Evolutionary conservation across 495 filamentous ascomycete genomes (phyloP).

Genomic region (Chaetomium tenue): DNA sequence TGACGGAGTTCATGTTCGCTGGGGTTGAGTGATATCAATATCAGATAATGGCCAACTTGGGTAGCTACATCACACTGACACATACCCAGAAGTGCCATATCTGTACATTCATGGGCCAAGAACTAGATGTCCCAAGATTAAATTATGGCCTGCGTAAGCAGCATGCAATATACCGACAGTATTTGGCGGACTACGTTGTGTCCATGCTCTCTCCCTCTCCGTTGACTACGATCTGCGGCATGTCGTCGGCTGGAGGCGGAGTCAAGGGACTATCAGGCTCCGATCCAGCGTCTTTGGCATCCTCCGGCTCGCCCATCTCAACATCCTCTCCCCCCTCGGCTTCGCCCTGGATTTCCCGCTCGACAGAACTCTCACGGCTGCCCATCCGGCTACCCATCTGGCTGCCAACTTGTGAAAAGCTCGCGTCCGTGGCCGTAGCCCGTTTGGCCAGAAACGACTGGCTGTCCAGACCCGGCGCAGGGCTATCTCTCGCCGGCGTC

Average conservation of each 20-base stretch:
- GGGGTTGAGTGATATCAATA: no score
- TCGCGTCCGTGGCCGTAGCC: slow-evolving; percentile 47
- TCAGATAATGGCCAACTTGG: no score
- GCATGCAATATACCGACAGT: background rate
- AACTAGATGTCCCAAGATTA: no score
- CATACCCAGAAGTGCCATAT: no score
- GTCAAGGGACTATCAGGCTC: slow-evolving; percentile 38
- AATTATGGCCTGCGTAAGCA: no score
- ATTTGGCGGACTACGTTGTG: slow-evolving; percentile 44
- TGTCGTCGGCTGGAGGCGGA: slow-evolving; percentile 45
- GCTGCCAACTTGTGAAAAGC: slow-evolving; percentile 46
- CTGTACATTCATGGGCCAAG: no score
- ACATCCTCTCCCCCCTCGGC: slow-evolving; percentile 66
- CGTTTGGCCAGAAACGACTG: slow-evolving; percentile 37
- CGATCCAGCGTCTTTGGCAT: slow-evolving; percentile 40
- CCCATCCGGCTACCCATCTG: slow-evolving; percentile 33
- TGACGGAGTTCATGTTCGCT: background rate
- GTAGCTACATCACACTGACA: no score
- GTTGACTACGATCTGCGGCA: slow-evolving; percentile 52
- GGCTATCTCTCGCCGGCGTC: slow-evolving; percentile 64
- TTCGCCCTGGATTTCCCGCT: slow-evolving; percentile 38
- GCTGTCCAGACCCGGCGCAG: slow-evolving; percentile 32
- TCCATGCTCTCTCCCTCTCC: slow-evolving; percentile 69
- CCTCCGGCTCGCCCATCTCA: slow-evolving; percentile 46
- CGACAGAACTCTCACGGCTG: slow-evolving; percentile 27